Evolutionary conservation across 2,329 filamentous ascomycete species (phyloP).

Genomic region (Colletotrichum abscissum): DNA sequence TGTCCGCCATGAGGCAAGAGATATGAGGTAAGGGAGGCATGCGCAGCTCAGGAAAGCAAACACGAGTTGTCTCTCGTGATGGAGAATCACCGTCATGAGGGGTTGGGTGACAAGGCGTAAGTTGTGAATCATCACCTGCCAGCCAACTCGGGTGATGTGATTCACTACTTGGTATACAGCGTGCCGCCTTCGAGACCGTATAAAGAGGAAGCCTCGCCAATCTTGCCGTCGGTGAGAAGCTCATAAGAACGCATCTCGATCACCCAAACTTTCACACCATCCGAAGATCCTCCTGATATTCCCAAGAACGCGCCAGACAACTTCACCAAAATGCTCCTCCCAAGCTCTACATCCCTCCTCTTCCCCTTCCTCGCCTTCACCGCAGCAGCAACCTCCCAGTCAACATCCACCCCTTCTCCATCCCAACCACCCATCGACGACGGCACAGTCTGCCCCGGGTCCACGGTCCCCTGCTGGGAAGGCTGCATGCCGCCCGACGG

Average conservation of each 20-base stretch:
- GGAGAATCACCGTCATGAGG: not conserved
- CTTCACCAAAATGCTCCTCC: not conserved
- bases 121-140: not conserved
- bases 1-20: not conserved
- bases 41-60: not conserved
- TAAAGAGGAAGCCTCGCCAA: not conserved
- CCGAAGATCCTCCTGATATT: not conserved
- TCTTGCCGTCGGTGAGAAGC: not conserved
- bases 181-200: not conserved
- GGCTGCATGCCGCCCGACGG: not conserved
- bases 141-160: not conserved
- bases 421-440: not conserved
- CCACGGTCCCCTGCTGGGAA: not conserved
- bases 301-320: not conserved
- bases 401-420: not conserved
- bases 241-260: not conserved
- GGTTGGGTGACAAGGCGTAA: not conserved
- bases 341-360: not conserved
- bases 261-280: not conserved
- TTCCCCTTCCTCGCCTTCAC: not conserved
- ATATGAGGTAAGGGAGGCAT: too few relatives aligned
- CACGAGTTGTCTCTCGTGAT: not conserved
- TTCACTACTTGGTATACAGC: not conserved
- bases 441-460: conserved; percentile 2
- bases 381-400: not conserved